These are phyloP conservation scores for Plasmodium coatneyi DNA, from an alignment of 169 alveolate species.

Conservation along the genomic window DNA sequence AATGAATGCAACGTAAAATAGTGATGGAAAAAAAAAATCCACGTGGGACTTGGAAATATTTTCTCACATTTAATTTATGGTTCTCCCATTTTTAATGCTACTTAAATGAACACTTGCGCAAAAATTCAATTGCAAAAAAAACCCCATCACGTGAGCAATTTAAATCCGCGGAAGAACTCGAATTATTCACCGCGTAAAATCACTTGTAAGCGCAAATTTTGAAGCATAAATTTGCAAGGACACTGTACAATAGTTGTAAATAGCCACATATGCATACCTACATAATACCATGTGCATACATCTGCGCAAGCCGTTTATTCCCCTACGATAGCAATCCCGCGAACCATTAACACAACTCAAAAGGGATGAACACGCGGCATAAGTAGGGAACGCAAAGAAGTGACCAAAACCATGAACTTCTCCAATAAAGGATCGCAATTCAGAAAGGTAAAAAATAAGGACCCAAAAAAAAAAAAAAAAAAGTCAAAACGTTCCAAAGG, in stretches of 20 bases:
- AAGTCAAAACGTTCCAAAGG: neutral
- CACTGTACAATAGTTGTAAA: neutral
- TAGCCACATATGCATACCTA: neutral
- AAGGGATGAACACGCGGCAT: conserved; percentile 1
- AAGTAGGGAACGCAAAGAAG: neutral
- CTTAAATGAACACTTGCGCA: neutral
- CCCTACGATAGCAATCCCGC: neutral
- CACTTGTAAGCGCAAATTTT: neutral
- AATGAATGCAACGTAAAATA: neutral
- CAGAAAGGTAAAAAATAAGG: neutral
- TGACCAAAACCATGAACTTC: conserved; percentile 37
- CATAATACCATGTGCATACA: neutral
- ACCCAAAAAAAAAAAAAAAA: conserved; percentile 35
- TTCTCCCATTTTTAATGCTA: neutral
- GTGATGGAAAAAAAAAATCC: neutral
- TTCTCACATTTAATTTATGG: neutral
- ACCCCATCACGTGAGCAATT: neutral
- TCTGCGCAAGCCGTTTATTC: neutral
- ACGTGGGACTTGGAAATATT: neutral
- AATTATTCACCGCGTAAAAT: neutral
- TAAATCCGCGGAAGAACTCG: neutral
- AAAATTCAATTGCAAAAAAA: neutral
- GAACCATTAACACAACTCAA: neutral
- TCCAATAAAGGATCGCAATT: conserved; percentile 17
- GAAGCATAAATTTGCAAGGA: neutral